Conservation (phyloP, 768 basidiomycete species). For the Xanthoconium stramineum region DNA sequence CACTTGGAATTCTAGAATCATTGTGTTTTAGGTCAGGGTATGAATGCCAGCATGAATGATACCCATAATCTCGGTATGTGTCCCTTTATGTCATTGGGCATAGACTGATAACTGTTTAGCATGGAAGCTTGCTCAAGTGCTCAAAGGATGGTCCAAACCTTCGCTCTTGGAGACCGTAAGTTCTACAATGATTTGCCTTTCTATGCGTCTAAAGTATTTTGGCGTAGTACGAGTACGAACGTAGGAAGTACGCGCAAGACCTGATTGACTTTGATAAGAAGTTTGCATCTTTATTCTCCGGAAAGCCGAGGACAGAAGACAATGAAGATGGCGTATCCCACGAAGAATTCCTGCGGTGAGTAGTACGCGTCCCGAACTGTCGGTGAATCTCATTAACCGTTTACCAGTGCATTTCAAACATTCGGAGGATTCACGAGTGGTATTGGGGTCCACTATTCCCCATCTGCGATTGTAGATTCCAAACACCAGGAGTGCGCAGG, state of each 20-base stretch:
- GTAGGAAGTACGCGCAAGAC: slow-evolving; percentile 66
- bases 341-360: slow-evolving; percentile 35
- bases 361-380: not conserved
- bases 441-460: slow-evolving; percentile 39
- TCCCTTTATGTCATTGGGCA: slow-evolving; percentile 25
- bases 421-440: slow-evolving; percentile 38
- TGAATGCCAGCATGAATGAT: slow-evolving; percentile 78
- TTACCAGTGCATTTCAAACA: slow-evolving; percentile 34
- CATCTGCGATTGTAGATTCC: slow-evolving; percentile 34
- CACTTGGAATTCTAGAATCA: not conserved
- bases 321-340: slow-evolving; percentile 34
- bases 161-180: slow-evolving; percentile 41
- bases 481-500: slow-evolving; percentile 31
- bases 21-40: slow-evolving; percentile 54
- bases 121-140: slow-evolving; percentile 48
- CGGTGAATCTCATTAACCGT: not conserved
- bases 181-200: not conserved
- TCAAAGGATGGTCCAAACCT: slow-evolving; percentile 38
- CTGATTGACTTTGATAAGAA: slow-evolving; percentile 69
- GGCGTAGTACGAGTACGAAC: slow-evolving; percentile 64
- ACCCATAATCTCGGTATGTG: slow-evolving; percentile 61
- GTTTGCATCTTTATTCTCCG: slow-evolving; percentile 64
- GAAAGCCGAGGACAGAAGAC: slow-evolving; percentile 52
- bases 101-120: slow-evolving; percentile 44
- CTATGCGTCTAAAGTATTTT: not conserved